These are phyloP conservation scores for Talaromyces marneffei DNA, from an alignment of 2,329 filamentous ascomycete species.

Conservation along the genomic window DNA sequence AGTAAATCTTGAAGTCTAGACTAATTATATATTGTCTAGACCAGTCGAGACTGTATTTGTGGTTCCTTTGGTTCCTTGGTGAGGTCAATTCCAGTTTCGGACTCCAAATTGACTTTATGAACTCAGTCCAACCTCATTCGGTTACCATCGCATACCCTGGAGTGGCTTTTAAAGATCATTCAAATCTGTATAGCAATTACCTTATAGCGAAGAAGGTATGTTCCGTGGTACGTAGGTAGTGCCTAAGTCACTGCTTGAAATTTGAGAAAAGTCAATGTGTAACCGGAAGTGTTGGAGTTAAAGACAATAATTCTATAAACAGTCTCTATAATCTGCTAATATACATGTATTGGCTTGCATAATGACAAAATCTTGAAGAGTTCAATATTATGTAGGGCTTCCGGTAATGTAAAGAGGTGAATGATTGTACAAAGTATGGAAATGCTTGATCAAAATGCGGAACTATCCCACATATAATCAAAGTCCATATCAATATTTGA, in stretches of 20 bases:
- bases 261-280: background rate
- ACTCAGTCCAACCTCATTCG: background rate
- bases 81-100: background rate
- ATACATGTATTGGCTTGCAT: background rate
- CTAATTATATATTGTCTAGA: too few species aligned
- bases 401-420: background rate
- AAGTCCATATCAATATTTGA: constrained; percentile 28
- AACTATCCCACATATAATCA: constrained; percentile 29
- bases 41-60: too few species aligned
- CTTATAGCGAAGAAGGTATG: background rate
- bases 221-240: background rate
- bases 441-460: constrained; percentile 13
- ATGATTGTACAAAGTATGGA: background rate
- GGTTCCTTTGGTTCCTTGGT: background rate
- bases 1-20: background rate
- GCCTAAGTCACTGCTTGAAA: background rate
- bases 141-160: too few species aligned
- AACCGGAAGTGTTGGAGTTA: background rate
- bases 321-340: background rate
- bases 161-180: background rate
- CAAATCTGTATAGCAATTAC: background rate
- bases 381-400: constrained; percentile 2
- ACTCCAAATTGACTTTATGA: background rate
- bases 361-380: background rate
- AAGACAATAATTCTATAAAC: background rate